These are phyloP conservation scores for Clarireedia monteithiana DNA, from an alignment of 2,329 filamentous ascomycete species.

Conservation along the genomic window DNA sequence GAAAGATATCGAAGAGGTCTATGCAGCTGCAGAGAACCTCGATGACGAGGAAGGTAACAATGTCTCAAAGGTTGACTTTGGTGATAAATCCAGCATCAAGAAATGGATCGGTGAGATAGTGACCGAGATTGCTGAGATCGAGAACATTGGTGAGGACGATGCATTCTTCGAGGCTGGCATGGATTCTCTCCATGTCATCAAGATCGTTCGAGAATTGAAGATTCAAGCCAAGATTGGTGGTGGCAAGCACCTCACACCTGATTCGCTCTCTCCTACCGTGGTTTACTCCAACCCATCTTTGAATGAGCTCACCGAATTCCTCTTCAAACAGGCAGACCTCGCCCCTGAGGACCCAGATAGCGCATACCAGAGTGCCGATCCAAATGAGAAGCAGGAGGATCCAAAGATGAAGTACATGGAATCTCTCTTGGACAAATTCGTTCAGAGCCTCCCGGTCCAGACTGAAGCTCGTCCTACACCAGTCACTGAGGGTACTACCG, in stretches of 20 bases:
- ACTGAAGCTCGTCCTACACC: not conserved
- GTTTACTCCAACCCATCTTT: slow-evolving; percentile 11
- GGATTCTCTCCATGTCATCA: slow-evolving; percentile 14
- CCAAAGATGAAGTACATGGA: slow-evolving; percentile 8
- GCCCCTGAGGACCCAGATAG: slow-evolving; percentile 4
- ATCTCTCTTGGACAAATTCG: slow-evolving; percentile 8
- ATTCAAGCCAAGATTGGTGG: slow-evolving; percentile 9
- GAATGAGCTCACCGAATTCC: slow-evolving; percentile 6
- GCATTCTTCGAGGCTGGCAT: slow-evolving; percentile 14
- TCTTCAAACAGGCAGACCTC: slow-evolving; percentile 9
- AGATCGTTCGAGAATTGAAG: slow-evolving; percentile 9
- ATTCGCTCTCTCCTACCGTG: slow-evolving; percentile 3
- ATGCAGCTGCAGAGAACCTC: slow-evolving; percentile 17
- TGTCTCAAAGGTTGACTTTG: slow-evolving; percentile 8
- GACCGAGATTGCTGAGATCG: slow-evolving; percentile 6
- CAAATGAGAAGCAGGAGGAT: slow-evolving; percentile 2
- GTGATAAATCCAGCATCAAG: slow-evolving; percentile 3
- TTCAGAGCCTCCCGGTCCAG: slow-evolving; percentile 6
- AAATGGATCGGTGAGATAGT: slow-evolving; percentile 7
- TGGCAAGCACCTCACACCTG: slow-evolving; percentile 4
- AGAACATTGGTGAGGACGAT: slow-evolving; percentile 5
- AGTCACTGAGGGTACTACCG: slow-evolving; percentile 1
- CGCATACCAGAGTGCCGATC: slow-evolving; percentile 8
- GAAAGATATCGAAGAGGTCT: slow-evolving; percentile 29
- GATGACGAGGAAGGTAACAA: slow-evolving; percentile 10